A percentile compares a stretch with the other conserved stretches of the same genome.
Evolutionary conservation across 768 basidiomycete genomes (phyloP).

Genomic region (Podaxis rugospora): DNA sequence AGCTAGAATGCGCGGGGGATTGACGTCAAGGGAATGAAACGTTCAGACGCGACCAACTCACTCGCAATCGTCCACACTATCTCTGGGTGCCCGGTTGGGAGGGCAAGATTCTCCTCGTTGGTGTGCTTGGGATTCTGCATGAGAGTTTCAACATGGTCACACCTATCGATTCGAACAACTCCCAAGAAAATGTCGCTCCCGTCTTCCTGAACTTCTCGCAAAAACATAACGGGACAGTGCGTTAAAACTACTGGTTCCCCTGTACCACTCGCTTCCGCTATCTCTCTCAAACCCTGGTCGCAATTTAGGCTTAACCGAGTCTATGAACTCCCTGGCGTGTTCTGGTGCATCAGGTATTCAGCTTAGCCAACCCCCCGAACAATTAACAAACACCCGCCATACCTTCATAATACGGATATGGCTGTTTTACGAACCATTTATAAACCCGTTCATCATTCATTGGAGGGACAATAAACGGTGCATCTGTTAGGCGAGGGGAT

Average conservation of each 20-base stretch:
- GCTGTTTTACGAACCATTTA: conserved; percentile 24
- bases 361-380: background rate
- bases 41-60: conserved; percentile 8
- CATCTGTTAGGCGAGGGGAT: conserved; percentile 48
- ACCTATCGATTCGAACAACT: conserved; percentile 31
- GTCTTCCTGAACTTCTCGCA: conserved; percentile 51
- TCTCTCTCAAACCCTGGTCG: conserved; percentile 24
- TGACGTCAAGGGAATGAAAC: background rate
- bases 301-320: conserved; percentile 18
- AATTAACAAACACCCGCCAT: background rate
- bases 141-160: conserved; percentile 24
- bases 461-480: conserved; percentile 17
- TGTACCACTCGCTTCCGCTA: conserved; percentile 20
- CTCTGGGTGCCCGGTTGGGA: conserved; percentile 41
- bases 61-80: conserved; percentile 35
- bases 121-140: conserved; percentile 23
- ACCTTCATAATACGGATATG: conserved; percentile 45
- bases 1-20: conserved; percentile 13
- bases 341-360: conserved; percentile 15
- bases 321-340: conserved; percentile 22
- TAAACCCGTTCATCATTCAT: conserved; percentile 1
- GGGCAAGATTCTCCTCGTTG: conserved; percentile 34
- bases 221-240: conserved; percentile 39
- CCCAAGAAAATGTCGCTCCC: conserved; percentile 52
- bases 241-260: conserved; percentile 25